Evolutionary conservation across 495 filamentous ascomycete species (phyloP), one percentile per base, ranked within the genome.

Genomic region (Trypethelium eluteriae): DNA sequence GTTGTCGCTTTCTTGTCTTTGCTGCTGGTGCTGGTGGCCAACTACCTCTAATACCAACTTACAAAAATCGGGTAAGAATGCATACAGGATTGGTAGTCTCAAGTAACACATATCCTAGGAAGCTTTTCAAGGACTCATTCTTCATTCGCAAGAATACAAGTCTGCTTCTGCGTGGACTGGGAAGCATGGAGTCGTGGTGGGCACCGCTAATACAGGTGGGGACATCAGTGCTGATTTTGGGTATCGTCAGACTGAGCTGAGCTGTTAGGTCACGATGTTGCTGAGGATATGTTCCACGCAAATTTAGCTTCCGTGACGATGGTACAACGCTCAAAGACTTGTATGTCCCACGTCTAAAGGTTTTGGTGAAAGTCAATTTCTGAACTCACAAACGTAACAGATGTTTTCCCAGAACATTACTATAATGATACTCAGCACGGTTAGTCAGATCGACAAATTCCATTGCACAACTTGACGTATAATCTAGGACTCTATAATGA

Each of bases 171-270:
- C 64, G 10, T 79, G 74, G 74, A 72, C 70, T 57, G 75, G 75
- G 11, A 78, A 79, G 63, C 64, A 70, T 56, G 79, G 75, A 14
- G 49, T 81, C 4, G 69, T 83, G 0, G 70, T 82, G 25, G 80
- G 80, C 16, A 78, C 78, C 7, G 80, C 76, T 14, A 83, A 83
- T 65, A 81, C 79, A 18, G 78, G 75, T 73, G 64, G 49, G 67
- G 34, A 32, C 16, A 9, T 14, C 47, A 57, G 18, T 32, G 12
- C 35, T 9, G 5, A 35, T 46, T 4, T 25, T 25, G 25, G 25
- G 25, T 25, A 25, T 25, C 44, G 14, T 14, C 2, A 41, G 46
- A 53, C 39, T 14, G 39, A 36, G 16, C 12, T 64, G 18, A 62
- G 57, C n/a, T 63, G 62, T 25, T 35, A 75, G 79, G 72, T 0